Conservation (phyloP, 768 basidiomycete species). For the Stropharia rugosoannulata region DNA sequence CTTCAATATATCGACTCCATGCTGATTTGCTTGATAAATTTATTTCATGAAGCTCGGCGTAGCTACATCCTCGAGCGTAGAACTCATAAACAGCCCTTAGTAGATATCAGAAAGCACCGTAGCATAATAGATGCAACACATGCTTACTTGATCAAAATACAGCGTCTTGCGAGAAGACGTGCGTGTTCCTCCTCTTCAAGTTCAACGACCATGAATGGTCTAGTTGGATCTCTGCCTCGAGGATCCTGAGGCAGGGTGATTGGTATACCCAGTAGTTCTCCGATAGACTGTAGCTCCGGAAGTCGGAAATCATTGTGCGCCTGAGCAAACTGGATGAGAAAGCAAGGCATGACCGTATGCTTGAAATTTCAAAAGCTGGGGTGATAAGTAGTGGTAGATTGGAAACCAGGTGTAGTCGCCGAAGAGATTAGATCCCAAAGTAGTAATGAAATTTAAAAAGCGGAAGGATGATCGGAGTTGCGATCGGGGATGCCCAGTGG, state of each 20-base stretch:
- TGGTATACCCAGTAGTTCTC: conserved; percentile 69
- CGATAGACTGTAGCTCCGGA: conserved; percentile 77
- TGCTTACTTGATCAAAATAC: conserved; percentile 81
- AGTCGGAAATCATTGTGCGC: conserved; percentile 80
- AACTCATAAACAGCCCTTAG: conserved; percentile 75
- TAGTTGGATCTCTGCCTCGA: conserved; percentile 48
- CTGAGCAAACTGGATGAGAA: conserved; percentile 78
- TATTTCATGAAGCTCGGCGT: conserved; percentile 65
- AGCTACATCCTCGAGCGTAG: conserved; percentile 68
- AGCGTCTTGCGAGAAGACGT: conserved; percentile 66
- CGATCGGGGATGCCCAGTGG: neutral
- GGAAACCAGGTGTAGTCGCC: neutral
- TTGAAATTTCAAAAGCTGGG: neutral
- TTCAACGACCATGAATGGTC: conserved; percentile 75
- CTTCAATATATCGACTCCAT: conserved; percentile 59
- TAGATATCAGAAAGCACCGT: conserved; percentile 3
- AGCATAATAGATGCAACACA: neutral
- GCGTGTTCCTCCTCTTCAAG: conserved; percentile 76
- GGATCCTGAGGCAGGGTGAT: conserved; percentile 45
- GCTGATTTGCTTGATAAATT: conserved; percentile 41
- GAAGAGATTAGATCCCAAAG: neutral
- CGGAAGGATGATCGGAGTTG: neutral
- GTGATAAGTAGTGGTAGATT: neutral
- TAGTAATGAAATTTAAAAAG: neutral
- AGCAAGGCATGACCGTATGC: conserved; percentile 27